Evolutionary conservation across 169 alveolate species (phyloP), one percentile per base, ranked within the genome.

Genomic region (Besnoitia besnoiti): DNA sequence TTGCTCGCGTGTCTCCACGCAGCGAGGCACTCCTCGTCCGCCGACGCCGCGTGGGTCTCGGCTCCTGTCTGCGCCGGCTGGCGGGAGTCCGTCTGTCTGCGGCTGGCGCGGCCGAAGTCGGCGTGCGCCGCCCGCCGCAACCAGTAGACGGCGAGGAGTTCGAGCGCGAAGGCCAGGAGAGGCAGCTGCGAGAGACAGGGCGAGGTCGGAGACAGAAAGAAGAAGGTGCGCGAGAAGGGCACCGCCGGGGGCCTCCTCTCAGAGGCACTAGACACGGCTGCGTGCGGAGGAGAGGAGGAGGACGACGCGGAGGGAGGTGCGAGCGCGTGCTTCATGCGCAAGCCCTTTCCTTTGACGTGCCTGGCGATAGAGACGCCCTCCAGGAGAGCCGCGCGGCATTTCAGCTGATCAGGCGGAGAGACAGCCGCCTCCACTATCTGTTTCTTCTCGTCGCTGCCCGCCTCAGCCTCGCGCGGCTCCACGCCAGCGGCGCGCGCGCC

Each of bases 111-210:
- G 67, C 46, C 47, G 24, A 42, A n/a, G 79, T 62, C 39, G 42
- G 35, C 47, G 24, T 1, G 82, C 39, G 27, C 44, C 82, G 40
- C 46, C 24, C 3, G 39, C n/a, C n/a, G n/a, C n/a, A n/a, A n/a
- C 82, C 82, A 73, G 82, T 73, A 0, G 8, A 0, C 46, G 47
- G 47, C 39, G 39, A 73, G 82, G 24, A n/a, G 27, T 37, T 73
- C 82, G 82, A 73, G 46, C 44, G 47, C 39, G n/a, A 73, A 73
- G 47, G 82, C 82, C 5, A 73, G 82, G 82, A 73, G 47, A n/a
- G 82, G 82, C 47, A 73, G 40, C 12, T 27, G 39, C 39, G 47
- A 37, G 14, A n/a, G 27, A 73, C 47, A 73, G 39, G 82, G 24
- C 3, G 82, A 73, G 44, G 40, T 0, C 44, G 82, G 46, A 7